These are phyloP conservation scores for Dichotomocladium elegans DNA, from an alignment of 371 early-diverging fungal genomes.

Conservation along the genomic window DNA sequence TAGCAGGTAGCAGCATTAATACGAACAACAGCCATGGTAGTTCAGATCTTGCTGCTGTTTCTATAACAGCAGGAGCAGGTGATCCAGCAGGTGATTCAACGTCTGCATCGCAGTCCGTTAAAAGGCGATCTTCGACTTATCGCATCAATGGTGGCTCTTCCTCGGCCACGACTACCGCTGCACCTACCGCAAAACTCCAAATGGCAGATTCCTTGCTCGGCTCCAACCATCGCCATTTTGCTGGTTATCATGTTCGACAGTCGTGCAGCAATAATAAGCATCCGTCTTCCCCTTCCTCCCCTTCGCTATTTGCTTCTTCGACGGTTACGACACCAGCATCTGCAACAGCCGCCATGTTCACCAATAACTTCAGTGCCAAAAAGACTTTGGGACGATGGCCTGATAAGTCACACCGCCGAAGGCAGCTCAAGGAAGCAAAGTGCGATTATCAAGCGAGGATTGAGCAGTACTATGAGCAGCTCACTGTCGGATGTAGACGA, in stretches of 20 bases:
- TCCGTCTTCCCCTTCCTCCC: neutral
- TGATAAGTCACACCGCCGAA: slow-evolving; percentile 10
- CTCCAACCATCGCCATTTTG: neutral
- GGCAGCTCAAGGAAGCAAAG: slow-evolving; percentile 31
- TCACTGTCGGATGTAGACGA: slow-evolving; percentile 38
- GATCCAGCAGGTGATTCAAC: too few relatives aligned
- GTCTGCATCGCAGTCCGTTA: too few relatives aligned
- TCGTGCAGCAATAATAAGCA: neutral
- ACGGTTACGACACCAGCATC: too few relatives aligned
- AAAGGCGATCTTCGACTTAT: neutral
- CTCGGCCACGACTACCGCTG: neutral
- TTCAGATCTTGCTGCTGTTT: too few relatives aligned
- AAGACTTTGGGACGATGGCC: too few relatives aligned
- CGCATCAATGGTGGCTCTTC: slow-evolving; percentile 2
- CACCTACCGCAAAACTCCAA: neutral
- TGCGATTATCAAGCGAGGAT: slow-evolving; percentile 30
- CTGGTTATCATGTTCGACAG: neutral
- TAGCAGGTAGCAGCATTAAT: too few relatives aligned
- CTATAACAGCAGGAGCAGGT: too few relatives aligned
- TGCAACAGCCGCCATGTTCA: neutral
- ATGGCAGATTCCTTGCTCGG: neutral
- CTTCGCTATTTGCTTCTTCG: neutral
- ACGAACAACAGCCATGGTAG: too few relatives aligned
- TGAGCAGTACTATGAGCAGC: slow-evolving; percentile 36
- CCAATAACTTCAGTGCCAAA: too few relatives aligned